A percentile compares a stretch with the other conserved stretches of the same genome.
phyloP scores from a whole-genome alignment of 768 basidiomycete species.

The Rhizopogon vesiculosus region DNA sequence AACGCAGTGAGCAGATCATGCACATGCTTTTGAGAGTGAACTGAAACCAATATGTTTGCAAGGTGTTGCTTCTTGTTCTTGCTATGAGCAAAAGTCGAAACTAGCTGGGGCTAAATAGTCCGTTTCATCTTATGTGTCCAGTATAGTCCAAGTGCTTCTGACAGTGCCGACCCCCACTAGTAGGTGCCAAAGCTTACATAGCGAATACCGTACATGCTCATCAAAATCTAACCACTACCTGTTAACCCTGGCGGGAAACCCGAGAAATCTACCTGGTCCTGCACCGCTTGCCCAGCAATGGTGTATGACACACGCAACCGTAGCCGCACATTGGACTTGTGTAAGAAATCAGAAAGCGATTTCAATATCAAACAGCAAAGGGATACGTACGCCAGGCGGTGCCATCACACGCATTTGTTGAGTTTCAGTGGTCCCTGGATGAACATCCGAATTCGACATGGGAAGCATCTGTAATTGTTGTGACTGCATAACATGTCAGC shows the following conservation, averaged over 20 bases:
- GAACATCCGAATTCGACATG: slow-evolving; percentile 83
- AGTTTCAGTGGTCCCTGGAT: slow-evolving; percentile 78
- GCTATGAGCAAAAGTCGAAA: neutral
- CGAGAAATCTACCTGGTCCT: slow-evolving; percentile 93
- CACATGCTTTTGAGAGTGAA: neutral
- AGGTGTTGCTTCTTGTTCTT: neutral
- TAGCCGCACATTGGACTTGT: slow-evolving; percentile 76
- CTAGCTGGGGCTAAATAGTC: too few species aligned
- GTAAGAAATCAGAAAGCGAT: slow-evolving; percentile 4
- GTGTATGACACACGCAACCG: slow-evolving; percentile 80
- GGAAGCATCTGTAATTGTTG: slow-evolving; percentile 98
- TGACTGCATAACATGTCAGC: slow-evolving; percentile 47
- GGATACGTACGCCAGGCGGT: slow-evolving; percentile 68
- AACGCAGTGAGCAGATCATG: neutral
- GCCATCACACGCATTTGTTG: slow-evolving; percentile 94
- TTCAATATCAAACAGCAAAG: neutral
- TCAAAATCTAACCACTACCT: slow-evolving; percentile 23
- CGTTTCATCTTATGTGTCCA: neutral
- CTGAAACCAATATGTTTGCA: neutral
- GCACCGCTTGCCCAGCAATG: slow-evolving; percentile 61
- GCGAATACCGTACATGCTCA: slow-evolving; percentile 12
- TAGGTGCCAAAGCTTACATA: slow-evolving; percentile 12
- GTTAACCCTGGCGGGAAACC: slow-evolving; percentile 82
- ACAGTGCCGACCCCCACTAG: neutral
- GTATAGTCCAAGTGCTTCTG: neutral